Evolutionary conservation across 2,329 filamentous ascomycete genomes (phyloP).

Genomic region (Penicillium sp.): DNA sequence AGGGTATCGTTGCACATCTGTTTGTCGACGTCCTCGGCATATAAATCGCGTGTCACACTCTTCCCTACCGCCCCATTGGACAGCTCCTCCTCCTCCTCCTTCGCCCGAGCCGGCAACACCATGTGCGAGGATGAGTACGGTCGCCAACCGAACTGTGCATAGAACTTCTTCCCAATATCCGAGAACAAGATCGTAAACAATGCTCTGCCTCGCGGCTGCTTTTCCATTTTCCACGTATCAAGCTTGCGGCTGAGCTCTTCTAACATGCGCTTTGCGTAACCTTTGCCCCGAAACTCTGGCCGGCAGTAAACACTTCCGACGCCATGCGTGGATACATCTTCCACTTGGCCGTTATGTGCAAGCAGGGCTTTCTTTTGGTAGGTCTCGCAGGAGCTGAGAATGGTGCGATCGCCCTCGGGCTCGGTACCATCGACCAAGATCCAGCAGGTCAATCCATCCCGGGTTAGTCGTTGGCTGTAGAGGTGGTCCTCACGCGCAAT

Average conservation of each 20-base stretch:
- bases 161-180: constrained; percentile 82
- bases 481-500: constrained; percentile 60
- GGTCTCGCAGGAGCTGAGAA: constrained; percentile 63
- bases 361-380: constrained; percentile 46
- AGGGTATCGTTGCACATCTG: constrained; percentile 63
- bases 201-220: constrained; percentile 42
- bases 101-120: constrained; percentile 54
- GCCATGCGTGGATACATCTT: constrained; percentile 65
- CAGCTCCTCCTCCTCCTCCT: constrained; percentile 24
- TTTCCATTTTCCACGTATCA: constrained; percentile 55
- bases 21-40: constrained; percentile 36
- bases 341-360: constrained; percentile 55
- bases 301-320: constrained; percentile 80
- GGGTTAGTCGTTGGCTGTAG: constrained; percentile 53
- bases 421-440: constrained; percentile 55
- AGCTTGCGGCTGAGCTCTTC: constrained; percentile 61
- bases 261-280: constrained; percentile 79
- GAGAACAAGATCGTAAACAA: constrained; percentile 82
- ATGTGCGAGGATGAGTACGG: constrained; percentile 74
- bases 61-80: constrained; percentile 18
- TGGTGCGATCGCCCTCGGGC: constrained; percentile 43
- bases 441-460: constrained; percentile 62
- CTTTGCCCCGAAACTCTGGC: constrained; percentile 65
- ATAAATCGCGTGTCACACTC: constrained; percentile 31
- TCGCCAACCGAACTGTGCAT: constrained; percentile 75